Percentiles rank a stretch among this genome's conserved stretches.
Evolutionary conservation across 2,329 filamentous ascomycete genomes (phyloP).

Genomic region (Trichoderma oligosporum): DNA sequence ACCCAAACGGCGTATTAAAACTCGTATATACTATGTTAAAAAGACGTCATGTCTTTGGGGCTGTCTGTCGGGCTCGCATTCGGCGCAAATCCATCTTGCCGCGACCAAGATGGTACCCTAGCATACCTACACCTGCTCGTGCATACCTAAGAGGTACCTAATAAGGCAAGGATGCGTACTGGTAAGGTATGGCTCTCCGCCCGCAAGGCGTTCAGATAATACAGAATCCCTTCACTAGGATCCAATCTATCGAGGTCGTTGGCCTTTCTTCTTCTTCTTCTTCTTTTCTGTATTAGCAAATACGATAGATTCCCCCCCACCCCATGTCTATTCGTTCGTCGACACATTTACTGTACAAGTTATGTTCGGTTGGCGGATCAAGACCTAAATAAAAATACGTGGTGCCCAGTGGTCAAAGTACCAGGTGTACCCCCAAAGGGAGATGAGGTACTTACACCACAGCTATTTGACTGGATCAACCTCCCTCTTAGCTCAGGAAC

Average conservation of each 20-base stretch:
- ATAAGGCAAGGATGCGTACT: neutral
- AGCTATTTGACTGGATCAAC: neutral
- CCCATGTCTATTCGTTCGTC: neutral
- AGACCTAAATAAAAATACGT: neutral
- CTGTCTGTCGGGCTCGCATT: neutral
- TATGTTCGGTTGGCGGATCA: slow-evolving; percentile 2
- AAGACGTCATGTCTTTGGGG: neutral
- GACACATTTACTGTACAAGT: neutral
- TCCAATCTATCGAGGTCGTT: neutral
- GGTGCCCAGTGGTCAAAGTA: neutral
- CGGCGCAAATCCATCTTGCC: neutral
- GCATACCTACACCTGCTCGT: too few relatives aligned
- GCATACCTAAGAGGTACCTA: neutral
- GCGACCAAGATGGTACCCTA: too few relatives aligned
- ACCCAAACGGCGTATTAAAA: neutral
- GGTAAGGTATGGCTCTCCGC: neutral
- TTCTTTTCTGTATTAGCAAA: neutral
- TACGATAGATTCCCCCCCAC: neutral
- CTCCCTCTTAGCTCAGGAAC: slow-evolving; percentile 15
- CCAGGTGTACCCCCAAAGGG: neutral
- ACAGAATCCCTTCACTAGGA: slow-evolving; percentile 2
- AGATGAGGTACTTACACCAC: slow-evolving; percentile 10
- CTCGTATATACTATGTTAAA: neutral
- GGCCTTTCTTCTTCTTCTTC: neutral
- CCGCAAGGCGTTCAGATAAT: neutral